Evolutionary conservation across 1,284 basidiomycete species (phyloP).

Genomic region (Trichosporon sp.): DNA sequence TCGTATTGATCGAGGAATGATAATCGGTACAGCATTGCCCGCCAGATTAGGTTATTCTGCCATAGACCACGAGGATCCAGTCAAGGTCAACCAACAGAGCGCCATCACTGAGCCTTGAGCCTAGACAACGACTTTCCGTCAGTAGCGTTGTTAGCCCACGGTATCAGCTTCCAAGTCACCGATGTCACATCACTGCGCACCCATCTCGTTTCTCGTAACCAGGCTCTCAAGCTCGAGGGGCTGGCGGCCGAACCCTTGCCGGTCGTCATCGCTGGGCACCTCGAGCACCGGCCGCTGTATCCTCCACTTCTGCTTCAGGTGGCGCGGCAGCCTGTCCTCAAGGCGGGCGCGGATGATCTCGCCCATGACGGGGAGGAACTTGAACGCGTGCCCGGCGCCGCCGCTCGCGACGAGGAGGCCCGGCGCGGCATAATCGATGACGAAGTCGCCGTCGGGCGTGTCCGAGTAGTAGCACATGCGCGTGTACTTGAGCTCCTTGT

Average conservation of each 20-base stretch:
- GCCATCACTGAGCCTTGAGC: too few relatives aligned
- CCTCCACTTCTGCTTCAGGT: conserved; percentile 53
- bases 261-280: conserved; percentile 10
- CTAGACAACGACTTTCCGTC: too few relatives aligned
- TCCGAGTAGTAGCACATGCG: conserved; percentile 71
- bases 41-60: too few relatives aligned
- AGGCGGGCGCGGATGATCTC: conserved; percentile 63
- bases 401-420: conserved; percentile 67
- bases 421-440: conserved; percentile 64
- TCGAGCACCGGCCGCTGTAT: conserved; percentile 7
- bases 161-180: not conserved
- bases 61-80: too few relatives aligned
- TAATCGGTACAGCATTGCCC: too few relatives aligned
- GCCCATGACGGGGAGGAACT: conserved; percentile 65
- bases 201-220: not conserved
- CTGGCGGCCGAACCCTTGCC: conserved; percentile 15
- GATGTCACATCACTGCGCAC: not conserved
- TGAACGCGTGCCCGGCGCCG: conserved; percentile 77
- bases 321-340: conserved; percentile 58
- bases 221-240: conserved; percentile 7
- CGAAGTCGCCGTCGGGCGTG: conserved; percentile 63
- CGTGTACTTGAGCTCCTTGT: conserved; percentile 54
- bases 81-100: too few relatives aligned
- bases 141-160: too few relatives aligned
- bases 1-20: too few relatives aligned